These are phyloP conservation scores for Pyrus communis DNA, from an alignment of 306 rosid species.

Conservation along the genomic window DNA sequence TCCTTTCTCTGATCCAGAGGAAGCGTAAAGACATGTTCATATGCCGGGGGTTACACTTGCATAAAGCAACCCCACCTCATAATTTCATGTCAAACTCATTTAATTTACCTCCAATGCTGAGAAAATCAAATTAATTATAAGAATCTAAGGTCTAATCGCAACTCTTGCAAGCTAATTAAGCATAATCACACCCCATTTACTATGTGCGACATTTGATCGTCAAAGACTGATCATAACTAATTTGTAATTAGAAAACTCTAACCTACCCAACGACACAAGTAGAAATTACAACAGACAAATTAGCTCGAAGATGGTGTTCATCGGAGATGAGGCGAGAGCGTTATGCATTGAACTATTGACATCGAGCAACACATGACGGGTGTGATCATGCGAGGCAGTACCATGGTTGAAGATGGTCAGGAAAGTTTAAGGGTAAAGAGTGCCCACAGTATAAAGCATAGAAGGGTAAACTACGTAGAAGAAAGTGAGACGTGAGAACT, in stretches of 20 bases:
- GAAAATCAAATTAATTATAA: background rate
- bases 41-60: background rate
- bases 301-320: background rate
- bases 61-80: background rate
- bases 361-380: too few species aligned
- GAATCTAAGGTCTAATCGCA: background rate
- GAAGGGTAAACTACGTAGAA: background rate
- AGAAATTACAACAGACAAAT: too few species aligned
- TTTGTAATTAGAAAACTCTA: background rate
- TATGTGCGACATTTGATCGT: background rate
- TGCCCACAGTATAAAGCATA: background rate
- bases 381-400: background rate
- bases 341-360: too few species aligned
- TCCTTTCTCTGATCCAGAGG: constrained; percentile 47
- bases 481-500: background rate
- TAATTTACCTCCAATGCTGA: background rate
- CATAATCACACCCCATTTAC: background rate
- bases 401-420: background rate
- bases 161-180: background rate
- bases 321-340: background rate
- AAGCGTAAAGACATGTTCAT: constrained; percentile 37
- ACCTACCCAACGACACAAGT: background rate
- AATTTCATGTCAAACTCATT: background rate
- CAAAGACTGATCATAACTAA: background rate
- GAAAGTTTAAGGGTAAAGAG: background rate